Conservation (phyloP, 2,329 filamentous ascomycete genomes). For the Fusarium protoensiforme region DNA sequence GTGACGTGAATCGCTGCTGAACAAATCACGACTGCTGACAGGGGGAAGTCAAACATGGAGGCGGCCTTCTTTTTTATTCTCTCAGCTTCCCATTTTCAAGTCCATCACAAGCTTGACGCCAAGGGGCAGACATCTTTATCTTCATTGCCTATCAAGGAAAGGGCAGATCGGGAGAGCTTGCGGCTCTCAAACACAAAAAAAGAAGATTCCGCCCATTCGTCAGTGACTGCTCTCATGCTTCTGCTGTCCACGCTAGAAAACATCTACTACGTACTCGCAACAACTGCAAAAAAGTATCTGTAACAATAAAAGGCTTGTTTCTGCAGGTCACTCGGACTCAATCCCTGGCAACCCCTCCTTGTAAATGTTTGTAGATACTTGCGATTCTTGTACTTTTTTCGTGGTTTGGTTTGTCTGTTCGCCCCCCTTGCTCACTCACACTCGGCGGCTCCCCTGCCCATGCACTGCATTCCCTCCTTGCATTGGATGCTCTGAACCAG, state of each 20-base stretch:
- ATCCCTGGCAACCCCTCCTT: neutral
- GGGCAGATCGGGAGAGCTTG: neutral
- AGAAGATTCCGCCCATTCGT: neutral
- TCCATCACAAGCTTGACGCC: neutral
- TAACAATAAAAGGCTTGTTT: neutral
- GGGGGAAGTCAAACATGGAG: neutral
- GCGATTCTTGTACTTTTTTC: neutral
- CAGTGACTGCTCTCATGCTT: neutral
- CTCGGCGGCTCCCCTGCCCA: neutral
- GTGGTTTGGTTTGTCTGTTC: neutral
- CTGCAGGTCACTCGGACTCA: neutral
- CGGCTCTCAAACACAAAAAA: neutral
- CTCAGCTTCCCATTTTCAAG: neutral
- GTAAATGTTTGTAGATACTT: neutral
- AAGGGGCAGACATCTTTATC: conserved; percentile 6
- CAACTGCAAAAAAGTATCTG: neutral
- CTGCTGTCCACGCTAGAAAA: neutral
- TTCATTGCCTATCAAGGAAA: conserved; percentile 13
- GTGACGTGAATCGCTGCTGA: conserved; percentile 14
- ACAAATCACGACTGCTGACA: conserved; percentile 8
- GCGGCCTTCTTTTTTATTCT: neutral
- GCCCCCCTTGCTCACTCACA: neutral
- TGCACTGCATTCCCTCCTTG: neutral
- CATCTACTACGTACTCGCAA: neutral
- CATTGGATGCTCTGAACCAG: neutral